These are phyloP conservation scores for Tagetes patula DNA, from an alignment of 129 eudicot species.

Conservation along the genomic window DNA sequence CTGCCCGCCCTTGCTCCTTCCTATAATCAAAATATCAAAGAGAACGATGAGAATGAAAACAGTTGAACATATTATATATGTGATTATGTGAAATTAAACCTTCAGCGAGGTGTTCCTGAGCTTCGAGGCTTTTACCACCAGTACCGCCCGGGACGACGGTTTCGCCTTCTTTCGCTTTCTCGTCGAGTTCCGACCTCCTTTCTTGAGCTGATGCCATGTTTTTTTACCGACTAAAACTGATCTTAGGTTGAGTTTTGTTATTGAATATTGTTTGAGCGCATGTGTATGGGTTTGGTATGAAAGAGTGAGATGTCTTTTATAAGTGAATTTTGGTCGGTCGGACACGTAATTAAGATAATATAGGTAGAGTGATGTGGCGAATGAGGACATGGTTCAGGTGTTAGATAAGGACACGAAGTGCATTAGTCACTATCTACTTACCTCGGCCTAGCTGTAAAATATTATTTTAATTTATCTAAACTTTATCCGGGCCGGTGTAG, in stretches of 20 bases:
- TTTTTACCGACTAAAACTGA: background rate
- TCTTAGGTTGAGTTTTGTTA: background rate
- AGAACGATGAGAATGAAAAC: too few species aligned
- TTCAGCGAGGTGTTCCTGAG: slow-evolving; percentile 75
- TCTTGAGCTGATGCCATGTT: slow-evolving; percentile 57
- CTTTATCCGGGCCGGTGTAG: too few species aligned
- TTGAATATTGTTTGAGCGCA: background rate
- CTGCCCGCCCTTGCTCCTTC: slow-evolving; percentile 31
- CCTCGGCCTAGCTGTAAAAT: background rate
- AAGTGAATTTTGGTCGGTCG: background rate
- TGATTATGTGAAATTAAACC: slow-evolving; percentile 28
- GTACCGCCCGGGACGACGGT: slow-evolving; percentile 73
- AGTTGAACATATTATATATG: too few species aligned
- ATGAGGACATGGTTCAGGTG: slow-evolving; percentile 16
- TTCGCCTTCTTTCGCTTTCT: slow-evolving; percentile 60
- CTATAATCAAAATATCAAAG: background rate
- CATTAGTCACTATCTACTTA: slow-evolving; percentile 26
- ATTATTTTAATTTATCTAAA: too few species aligned
- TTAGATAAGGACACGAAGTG: slow-evolving; percentile 29
- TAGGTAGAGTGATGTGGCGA: slow-evolving; percentile 29
- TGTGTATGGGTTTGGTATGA: background rate
- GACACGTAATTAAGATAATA: slow-evolving; percentile 22
- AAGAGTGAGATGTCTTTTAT: background rate
- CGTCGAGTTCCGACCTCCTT: slow-evolving; percentile 53
- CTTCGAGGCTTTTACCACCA: slow-evolving; percentile 73